phyloP scores from a whole-genome alignment of 805 yeast species.

The Tetrapisispora namnaoensis region DNA sequence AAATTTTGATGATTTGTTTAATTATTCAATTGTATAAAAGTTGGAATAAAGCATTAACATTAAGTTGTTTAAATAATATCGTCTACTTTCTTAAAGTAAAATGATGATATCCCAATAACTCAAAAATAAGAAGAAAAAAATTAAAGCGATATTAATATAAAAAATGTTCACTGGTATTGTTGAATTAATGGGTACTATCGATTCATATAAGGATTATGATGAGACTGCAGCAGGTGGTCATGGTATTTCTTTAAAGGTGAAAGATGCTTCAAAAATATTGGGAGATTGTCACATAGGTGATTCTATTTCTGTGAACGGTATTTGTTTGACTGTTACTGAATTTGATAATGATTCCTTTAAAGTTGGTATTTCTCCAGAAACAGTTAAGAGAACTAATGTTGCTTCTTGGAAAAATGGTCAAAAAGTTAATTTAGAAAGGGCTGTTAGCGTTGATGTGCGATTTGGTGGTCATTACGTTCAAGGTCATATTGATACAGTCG shows the following conservation, averaged over 20 bases:
- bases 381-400: constrained; percentile 70
- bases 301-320: constrained; percentile 82
- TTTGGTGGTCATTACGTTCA: constrained; percentile 98
- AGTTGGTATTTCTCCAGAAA: constrained; percentile 90
- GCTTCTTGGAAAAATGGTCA: constrained; percentile 49
- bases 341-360: constrained; percentile 55
- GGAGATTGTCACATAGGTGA: constrained; percentile 88
- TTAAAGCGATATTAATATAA: background rate
- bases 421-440: constrained; percentile 83
- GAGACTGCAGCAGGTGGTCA: constrained; percentile 22
- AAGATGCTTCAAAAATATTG: constrained; percentile 51
- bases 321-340: constrained; percentile 85
- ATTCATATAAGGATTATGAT: constrained; percentile 13
- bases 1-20: too few species aligned
- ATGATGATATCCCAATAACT: too few species aligned
- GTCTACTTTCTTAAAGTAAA: too few species aligned
- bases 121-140: too few species aligned
- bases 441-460: constrained; percentile 64
- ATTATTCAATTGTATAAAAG: background rate
- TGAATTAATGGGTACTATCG: constrained; percentile 60
- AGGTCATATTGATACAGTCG: constrained; percentile 92
- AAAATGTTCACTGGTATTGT: constrained; percentile 91
- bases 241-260: constrained; percentile 63
- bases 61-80: too few species aligned
- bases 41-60: too few species aligned